Base-by-base conservation (phyloP, 2,329 filamentous ascomycete genomes). In the Penicillium sp. region DNA sequence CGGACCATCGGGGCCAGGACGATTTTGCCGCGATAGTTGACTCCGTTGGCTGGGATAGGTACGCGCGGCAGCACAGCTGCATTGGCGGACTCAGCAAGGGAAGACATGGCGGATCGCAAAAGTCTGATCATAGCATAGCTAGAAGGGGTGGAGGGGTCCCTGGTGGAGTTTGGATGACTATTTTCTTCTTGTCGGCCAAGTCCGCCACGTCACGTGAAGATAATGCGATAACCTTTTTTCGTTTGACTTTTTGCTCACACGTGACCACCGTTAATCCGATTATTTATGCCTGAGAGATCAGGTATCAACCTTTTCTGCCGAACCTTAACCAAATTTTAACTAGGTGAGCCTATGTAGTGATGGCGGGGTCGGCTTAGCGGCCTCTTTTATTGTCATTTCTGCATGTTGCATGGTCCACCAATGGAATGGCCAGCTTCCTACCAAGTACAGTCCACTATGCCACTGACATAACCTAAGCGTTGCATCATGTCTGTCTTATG, bases 1-100 rank as follows among this genome's bases (percentile, higher is more conserved):
- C 93, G 87, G 50, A 96, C 92, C 93, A 98, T 98, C 35, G 93
- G 93, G 54, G 93, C 93, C 56, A 98, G 86, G 39, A 97, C 93
- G 57, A 97, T 75, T 72, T 95, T 96, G 72, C 88, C 87, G 61
- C 92, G 83, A 73, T 96, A 97, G 75, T 96, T 90, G 64, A 95
- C 90, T 44, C 92, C 92, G 70, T 87, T 87, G 53, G 78, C 81
- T 57, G 92, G 92, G 58, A 96, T 95, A 44, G 89, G 86, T 32
- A 95, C 88, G 66, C 78, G 83, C 66, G 86, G 84, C 52, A 76
- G 38, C 23, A 33, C 35, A 15, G 47, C n/a, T 24, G 31, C 44
- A 12, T 46, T 13, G 20, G 41, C 23, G 47, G 78, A 69, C 42
- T 58, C 48, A 50, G 60, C 54, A 29, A 64, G 47, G 44, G 65